Percentiles rank a stretch among this genome's conserved stretches.
Conservation (phyloP, 768 basidiomycete genomes). For the Mycena chlorophos region DNA sequence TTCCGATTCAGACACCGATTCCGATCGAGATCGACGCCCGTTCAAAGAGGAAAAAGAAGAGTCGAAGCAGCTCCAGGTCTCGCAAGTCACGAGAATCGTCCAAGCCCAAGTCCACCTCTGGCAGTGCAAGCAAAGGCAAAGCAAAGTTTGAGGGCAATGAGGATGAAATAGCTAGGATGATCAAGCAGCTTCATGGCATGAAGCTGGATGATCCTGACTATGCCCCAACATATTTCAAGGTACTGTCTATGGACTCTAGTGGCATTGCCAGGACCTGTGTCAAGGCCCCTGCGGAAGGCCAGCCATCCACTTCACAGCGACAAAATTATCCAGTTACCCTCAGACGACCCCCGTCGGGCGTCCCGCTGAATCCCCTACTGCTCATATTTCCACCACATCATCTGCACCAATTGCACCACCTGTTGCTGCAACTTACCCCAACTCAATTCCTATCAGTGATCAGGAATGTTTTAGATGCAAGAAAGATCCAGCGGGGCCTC, state of each 20-base stretch:
- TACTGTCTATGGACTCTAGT: background rate
- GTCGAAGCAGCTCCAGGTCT: background rate
- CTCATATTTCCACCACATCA: no score
- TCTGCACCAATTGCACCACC: no score
- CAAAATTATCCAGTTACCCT: background rate
- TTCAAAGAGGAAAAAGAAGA: conserved; percentile 1
- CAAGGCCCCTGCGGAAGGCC: background rate
- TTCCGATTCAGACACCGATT: conserved; percentile 1
- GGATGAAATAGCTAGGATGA: background rate
- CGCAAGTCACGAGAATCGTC: background rate
- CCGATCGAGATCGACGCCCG: background rate
- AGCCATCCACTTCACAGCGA: background rate
- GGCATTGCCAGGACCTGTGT: background rate
- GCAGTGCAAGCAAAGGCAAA: background rate
- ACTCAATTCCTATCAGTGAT: background rate
- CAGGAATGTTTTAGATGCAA: background rate
- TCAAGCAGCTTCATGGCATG: background rate
- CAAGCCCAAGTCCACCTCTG: background rate
- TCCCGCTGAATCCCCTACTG: background rate
- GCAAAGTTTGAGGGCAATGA: background rate
- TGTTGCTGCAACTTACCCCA: background rate
- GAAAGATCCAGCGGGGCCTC: background rate
- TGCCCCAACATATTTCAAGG: background rate
- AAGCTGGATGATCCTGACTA: background rate
- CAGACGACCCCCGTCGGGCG: background rate